Evolutionary conservation across 2,329 filamentous ascomycete genomes (phyloP).

Genomic region (Elsinoe perseae): DNA sequence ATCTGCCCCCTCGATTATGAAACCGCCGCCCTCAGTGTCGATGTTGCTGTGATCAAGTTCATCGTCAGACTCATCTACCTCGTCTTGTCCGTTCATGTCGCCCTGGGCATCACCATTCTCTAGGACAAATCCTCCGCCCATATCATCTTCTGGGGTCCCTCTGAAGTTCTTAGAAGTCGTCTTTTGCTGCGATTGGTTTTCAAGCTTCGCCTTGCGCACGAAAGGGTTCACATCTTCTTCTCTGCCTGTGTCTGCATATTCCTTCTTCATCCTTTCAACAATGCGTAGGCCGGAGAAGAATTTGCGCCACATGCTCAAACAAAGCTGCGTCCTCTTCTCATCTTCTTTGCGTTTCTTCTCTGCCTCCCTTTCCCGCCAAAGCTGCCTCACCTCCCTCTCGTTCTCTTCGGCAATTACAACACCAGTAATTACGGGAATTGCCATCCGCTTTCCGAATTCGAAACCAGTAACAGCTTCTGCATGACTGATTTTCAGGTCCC

Average conservation of each 20-base stretch:
- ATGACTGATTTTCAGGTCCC: constrained; percentile 74
- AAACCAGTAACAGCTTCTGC: constrained; percentile 95
- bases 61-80: constrained; percentile 21
- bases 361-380: constrained; percentile 65
- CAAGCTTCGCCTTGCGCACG: constrained; percentile 35
- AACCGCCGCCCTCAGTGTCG: constrained; percentile 31
- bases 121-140: constrained; percentile 37
- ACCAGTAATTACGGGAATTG: constrained; percentile 83
- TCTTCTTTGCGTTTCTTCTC: constrained; percentile 73
- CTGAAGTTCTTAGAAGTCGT: constrained; percentile 19
- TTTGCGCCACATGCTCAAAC: constrained; percentile 73
- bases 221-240: constrained; percentile 49
- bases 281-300: constrained; percentile 81
- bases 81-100: constrained; percentile 26
- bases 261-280: constrained; percentile 63
- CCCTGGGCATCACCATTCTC: constrained; percentile 30
- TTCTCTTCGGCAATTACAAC: constrained; percentile 83
- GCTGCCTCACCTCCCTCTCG: constrained; percentile 63
- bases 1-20: constrained; percentile 28
- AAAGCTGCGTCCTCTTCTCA: constrained; percentile 67
- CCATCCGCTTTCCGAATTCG: constrained; percentile 90
- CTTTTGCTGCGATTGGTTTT: constrained; percentile 22
- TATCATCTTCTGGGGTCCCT: constrained; percentile 19
- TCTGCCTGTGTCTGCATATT: constrained; percentile 58
- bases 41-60: constrained; percentile 17